Base-by-base conservation (phyloP, 73 alveolate species). In the Stentor roeselii region DNA sequence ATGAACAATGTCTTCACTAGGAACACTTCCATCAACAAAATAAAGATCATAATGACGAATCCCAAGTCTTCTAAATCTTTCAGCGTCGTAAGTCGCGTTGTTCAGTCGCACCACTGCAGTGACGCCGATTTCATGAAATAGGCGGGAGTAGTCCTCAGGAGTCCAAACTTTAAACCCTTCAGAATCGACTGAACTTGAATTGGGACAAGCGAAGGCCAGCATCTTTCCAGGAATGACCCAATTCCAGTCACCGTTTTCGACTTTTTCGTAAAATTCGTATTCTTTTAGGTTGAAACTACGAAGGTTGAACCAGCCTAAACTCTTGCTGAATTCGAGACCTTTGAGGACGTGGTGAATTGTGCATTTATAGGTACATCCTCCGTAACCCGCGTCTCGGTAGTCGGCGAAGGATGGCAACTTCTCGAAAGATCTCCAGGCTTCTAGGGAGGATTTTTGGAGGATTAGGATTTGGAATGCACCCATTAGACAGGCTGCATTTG, bases 81-180 rank as follows among this genome's bases (percentile, higher is more conserved):
- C 83, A 60, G 86, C 93, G 60, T 95, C 97, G 85, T 95, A 95
- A 15, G 90, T 87, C 38, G 83, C 86, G 36, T 93, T 91, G 86
- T 96, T 96, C 30, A 96, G 88, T 86, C 99, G 91, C 27, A 96
- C 90, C 40, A 96, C 98, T 32, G 78, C 82, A 82, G 93, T 90
- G 21, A 94, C 93, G 32, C 93, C 95, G 60, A 94, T 76, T 83
- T 95, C 89, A 89, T 94, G 92, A 88, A 96, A 96, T 21, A 96
- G 90, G 2, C 97, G 97, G 4, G 92, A 93, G 86, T 96, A 96
- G 83, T 96, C 99, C 78, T 96, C 99, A 4, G 99, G 99, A 34
- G 94, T 87, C 83, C 74, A 76, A 15, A 31, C 60, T n/a, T 34
- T 76, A 39, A 76, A 83, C 61, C 96, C 94, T 50, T 92, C 92